phyloP scores from a whole-genome alignment of 441 rosid genomes.

The Geranium incanum region DNA sequence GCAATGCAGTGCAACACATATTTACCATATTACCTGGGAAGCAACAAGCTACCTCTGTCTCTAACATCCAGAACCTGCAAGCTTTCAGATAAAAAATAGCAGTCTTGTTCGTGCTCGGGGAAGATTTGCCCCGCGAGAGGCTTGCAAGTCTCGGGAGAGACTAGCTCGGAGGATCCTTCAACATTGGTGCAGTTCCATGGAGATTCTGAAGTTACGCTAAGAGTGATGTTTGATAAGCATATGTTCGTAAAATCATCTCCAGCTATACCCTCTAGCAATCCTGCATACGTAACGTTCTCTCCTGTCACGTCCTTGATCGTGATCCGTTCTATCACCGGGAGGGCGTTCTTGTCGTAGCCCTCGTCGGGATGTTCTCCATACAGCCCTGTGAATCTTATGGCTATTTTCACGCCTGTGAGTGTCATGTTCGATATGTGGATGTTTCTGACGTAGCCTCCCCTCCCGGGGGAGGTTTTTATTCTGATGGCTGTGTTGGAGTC shows the following conservation, averaged over 20 bases:
- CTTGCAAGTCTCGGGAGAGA: conserved; percentile 66
- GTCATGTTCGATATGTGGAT: conserved; percentile 53
- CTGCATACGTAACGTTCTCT: conserved; percentile 52
- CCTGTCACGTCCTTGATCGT: conserved; percentile 68
- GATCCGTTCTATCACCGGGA: conserved; percentile 57
- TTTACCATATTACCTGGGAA: conserved; percentile 54
- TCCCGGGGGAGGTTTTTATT: conserved; percentile 82
- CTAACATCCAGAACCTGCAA: conserved; percentile 33
- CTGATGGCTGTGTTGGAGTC: conserved; percentile 56
- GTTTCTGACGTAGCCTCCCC: conserved; percentile 88
- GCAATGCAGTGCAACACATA: conserved; percentile 22
- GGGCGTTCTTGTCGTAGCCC: conserved; percentile 54
- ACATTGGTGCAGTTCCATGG: conserved; percentile 79
- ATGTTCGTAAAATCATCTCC: conserved; percentile 55
- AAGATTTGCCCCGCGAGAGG: conserved; percentile 46
- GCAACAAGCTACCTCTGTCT: conserved; percentile 43
- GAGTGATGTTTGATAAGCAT: conserved; percentile 61
- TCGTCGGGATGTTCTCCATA: conserved; percentile 94
- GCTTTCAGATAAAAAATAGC: conserved; percentile 45
- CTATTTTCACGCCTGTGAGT: conserved; percentile 48
- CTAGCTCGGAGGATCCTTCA: conserved; percentile 70
- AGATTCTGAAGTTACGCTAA: conserved; percentile 38
- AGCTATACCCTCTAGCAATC: conserved; percentile 73
- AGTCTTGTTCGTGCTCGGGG: conserved; percentile 58
- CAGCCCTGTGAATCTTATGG: conserved; percentile 55